Conservation (phyloP, 2,329 filamentous ascomycete genomes). For the Tolypocladium sp. region DNA sequence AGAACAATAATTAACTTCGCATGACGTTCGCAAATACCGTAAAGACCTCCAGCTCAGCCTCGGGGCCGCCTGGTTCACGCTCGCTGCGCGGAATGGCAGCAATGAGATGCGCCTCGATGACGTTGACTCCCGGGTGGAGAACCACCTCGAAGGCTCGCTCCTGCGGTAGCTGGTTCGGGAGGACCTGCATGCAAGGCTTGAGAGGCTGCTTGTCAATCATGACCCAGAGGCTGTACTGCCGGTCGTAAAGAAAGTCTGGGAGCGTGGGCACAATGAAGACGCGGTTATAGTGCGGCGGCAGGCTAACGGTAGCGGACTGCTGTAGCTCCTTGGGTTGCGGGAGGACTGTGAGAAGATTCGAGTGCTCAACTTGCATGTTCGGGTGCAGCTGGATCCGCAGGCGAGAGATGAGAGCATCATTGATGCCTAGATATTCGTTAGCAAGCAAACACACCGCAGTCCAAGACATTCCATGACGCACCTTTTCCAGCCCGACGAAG, state of each 20-base stretch:
- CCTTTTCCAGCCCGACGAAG: conserved; percentile 34
- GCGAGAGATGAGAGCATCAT: conserved; percentile 58
- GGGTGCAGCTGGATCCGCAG: conserved; percentile 62
- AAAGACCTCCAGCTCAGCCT: conserved; percentile 70
- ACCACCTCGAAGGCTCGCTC: conserved; percentile 68
- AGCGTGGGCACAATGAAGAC: conserved; percentile 63
- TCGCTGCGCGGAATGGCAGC: conserved; percentile 56
- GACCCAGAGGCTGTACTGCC: conserved; percentile 71
- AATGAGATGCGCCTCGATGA: conserved; percentile 69
- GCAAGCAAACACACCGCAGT: neutral
- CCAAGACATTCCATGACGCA: conserved; percentile 9
- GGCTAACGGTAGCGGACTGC: conserved; percentile 63
- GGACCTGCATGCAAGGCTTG: conserved; percentile 33
- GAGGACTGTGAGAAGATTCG: conserved; percentile 53
- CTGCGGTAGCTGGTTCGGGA: conserved; percentile 45
- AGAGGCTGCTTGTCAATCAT: conserved; percentile 58
- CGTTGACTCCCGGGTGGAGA: conserved; percentile 64
- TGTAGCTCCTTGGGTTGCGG: conserved; percentile 58
- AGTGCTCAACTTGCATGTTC: conserved; percentile 49
- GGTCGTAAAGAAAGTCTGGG: conserved; percentile 50
- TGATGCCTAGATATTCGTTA: conserved; percentile 29
- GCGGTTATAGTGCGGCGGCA: conserved; percentile 58
- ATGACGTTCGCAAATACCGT: conserved; percentile 67
- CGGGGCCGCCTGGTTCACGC: conserved; percentile 46
- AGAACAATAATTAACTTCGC: conserved; percentile 15